Percentiles rank a stretch among this genome's conserved stretches.
Evolutionary conservation across 805 yeast species (phyloP).

Genomic region (Danielia reshetovae): DNA sequence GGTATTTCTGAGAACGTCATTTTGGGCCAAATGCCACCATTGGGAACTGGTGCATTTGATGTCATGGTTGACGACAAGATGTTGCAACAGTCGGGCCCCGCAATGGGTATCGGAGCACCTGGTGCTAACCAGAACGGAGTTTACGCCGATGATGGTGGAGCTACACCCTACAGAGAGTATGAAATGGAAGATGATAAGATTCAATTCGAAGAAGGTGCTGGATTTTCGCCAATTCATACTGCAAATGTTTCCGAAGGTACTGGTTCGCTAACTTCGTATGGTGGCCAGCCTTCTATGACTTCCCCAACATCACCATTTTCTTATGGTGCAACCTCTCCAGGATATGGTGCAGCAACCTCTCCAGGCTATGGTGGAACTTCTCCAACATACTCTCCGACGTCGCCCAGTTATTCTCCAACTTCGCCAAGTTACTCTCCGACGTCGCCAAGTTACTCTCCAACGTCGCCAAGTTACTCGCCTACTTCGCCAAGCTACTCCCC

Average conservation of each 20-base stretch:
- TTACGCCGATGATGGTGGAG: conserved; percentile 58
- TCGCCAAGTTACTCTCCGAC: conserved; percentile 78
- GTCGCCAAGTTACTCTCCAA: conserved; percentile 72
- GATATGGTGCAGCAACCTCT: conserved; percentile 46
- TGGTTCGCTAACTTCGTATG: conserved; percentile 87
- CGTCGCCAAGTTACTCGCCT: conserved; percentile 62
- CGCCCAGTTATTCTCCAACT: conserved; percentile 53
- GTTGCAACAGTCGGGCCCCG: conserved; percentile 57
- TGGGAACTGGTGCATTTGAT: conserved; percentile 98
- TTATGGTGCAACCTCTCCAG: conserved; percentile 44
- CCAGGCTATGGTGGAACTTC: conserved; percentile 42
- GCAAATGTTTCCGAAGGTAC: conserved; percentile 71
- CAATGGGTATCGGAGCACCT: conserved; percentile 38
- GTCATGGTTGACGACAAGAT: conserved; percentile 90
- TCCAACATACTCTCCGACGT: conserved; percentile 19
- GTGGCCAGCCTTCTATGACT: conserved; percentile 56
- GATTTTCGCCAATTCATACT: conserved; percentile 92
- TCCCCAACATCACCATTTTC: conserved; percentile 59
- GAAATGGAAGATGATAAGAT: conserved; percentile 59
- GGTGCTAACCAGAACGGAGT: conserved; percentile 28
- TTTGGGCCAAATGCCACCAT: conserved; percentile 97
- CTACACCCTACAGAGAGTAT: conserved; percentile 83
- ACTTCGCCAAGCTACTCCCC: conserved; percentile 60
- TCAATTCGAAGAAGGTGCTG: conserved; percentile 65
- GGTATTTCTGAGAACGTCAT: conserved; percentile 98